Evolutionary conservation across 495 filamentous ascomycete species (phyloP).

Genomic region (Daldinia vernicosa): DNA sequence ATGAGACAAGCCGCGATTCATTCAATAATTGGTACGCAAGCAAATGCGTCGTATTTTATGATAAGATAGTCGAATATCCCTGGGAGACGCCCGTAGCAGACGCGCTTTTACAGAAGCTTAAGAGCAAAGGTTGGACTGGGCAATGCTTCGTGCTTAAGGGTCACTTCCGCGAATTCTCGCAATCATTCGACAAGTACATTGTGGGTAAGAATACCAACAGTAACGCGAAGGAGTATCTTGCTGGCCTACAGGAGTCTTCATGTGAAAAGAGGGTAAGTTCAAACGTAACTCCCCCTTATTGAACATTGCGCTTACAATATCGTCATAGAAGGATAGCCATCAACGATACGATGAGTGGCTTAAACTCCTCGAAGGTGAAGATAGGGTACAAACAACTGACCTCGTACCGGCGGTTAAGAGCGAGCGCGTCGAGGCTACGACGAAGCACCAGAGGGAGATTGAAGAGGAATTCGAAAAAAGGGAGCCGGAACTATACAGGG

Average conservation of each 20-base stretch:
- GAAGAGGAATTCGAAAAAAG: slow-evolving; percentile 50
- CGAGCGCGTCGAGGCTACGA: slow-evolving; percentile 49
- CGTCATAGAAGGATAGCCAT: slow-evolving; percentile 50
- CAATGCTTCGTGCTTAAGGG: slow-evolving; percentile 60
- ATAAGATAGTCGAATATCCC: slow-evolving; percentile 53
- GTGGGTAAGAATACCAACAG: slow-evolving; percentile 51
- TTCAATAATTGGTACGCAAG: slow-evolving; percentile 57
- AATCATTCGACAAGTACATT: slow-evolving; percentile 57
- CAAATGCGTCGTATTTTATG: slow-evolving; percentile 60
- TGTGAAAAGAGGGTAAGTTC: slow-evolving; percentile 45
- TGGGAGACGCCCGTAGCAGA: slow-evolving; percentile 59
- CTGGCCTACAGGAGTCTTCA: slow-evolving; percentile 47
- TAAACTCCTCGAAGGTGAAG: slow-evolving; percentile 48
- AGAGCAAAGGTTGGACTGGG: slow-evolving; percentile 54
- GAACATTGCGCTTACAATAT: background rate
- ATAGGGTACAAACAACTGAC: slow-evolving; percentile 47
- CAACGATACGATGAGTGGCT: slow-evolving; percentile 53
- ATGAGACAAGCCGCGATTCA: slow-evolving; percentile 53
- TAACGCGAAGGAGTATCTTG: slow-evolving; percentile 53
- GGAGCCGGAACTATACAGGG: slow-evolving; percentile 49
- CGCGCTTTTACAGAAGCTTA: slow-evolving; percentile 51
- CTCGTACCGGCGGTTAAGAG: slow-evolving; percentile 50
- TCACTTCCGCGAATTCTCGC: slow-evolving; percentile 58
- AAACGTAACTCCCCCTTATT: background rate
- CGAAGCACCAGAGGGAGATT: slow-evolving; percentile 52